Conservation (phyloP, 2,329 filamentous ascomycete genomes). For the Graphilbum ipis-grandicollis region DNA sequence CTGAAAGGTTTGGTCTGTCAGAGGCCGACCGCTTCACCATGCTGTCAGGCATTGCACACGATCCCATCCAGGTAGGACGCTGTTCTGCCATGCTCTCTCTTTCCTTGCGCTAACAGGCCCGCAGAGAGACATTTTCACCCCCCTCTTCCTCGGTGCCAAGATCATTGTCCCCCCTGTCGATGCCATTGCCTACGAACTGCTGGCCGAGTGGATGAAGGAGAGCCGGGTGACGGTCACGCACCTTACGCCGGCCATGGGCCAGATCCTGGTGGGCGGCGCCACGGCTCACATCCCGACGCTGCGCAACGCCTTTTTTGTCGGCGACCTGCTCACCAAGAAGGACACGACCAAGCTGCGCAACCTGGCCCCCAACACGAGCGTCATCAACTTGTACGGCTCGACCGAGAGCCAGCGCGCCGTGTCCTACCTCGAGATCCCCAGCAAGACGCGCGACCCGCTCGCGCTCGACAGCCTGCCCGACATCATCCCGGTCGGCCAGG, state of each 20-base stretch:
- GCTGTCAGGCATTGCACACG: slow-evolving; percentile 74
- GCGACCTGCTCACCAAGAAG: slow-evolving; percentile 70
- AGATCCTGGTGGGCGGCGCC: slow-evolving; percentile 78
- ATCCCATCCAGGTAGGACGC: slow-evolving; percentile 28
- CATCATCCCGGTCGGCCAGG: slow-evolving; percentile 65
- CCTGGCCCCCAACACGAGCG: slow-evolving; percentile 56
- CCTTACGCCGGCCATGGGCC: slow-evolving; percentile 89
- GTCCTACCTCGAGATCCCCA: slow-evolving; percentile 66
- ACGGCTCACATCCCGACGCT: slow-evolving; percentile 59
- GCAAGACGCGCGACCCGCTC: slow-evolving; percentile 40
- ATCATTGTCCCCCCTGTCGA: slow-evolving; percentile 65
- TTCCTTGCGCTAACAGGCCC: slow-evolving; percentile 15
- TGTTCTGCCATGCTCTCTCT: neutral
- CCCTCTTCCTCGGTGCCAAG: slow-evolving; percentile 69
- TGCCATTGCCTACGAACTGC: slow-evolving; percentile 69
- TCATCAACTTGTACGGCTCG: slow-evolving; percentile 78
- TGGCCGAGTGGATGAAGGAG: slow-evolving; percentile 76
- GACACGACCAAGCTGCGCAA: slow-evolving; percentile 65
- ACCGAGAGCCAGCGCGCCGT: slow-evolving; percentile 74
- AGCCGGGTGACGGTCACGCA: slow-evolving; percentile 66
- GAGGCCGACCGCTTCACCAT: no score
- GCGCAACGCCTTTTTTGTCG: slow-evolving; percentile 76
- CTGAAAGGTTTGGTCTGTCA: slow-evolving; percentile 58
- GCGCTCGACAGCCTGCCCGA: slow-evolving; percentile 34
- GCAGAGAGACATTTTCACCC: slow-evolving; percentile 74